A percentile compares a stretch with the other conserved stretches of the same genome.
Conservation (phyloP, 352 stramenopile species). For the Elongisporangium prolatum region DNA sequence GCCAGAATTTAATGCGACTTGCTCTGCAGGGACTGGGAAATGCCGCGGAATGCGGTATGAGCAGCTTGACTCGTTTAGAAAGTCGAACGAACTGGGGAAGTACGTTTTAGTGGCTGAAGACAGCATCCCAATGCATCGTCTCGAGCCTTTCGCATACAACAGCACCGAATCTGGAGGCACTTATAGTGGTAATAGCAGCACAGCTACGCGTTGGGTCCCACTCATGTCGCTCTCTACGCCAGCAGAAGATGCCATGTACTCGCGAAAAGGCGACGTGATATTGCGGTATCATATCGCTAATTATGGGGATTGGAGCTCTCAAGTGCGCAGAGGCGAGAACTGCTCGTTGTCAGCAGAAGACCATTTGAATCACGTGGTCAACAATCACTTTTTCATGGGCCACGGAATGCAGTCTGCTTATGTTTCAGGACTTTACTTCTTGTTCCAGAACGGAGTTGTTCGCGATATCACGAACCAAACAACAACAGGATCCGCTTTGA, state of each 20-base stretch:
- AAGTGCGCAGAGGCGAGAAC: conserved; percentile 17
- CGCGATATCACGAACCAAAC: conserved; percentile 6
- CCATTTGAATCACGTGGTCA: conserved; percentile 22
- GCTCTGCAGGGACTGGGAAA: conserved; percentile 4
- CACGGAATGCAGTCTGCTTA: conserved; percentile 43
- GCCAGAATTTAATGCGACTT: conserved; percentile 29
- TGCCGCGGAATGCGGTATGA: conserved; percentile 31
- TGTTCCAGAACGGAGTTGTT: conserved; percentile 50
- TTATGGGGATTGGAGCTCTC: conserved; percentile 7
- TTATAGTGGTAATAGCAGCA: conserved; percentile 6
- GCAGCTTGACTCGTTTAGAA: conserved; percentile 8
- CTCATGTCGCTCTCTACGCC: conserved; percentile 31
- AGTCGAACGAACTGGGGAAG: neutral
- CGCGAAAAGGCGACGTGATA: conserved; percentile 25
- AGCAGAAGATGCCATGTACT: conserved; percentile 5
- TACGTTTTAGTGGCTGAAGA: conserved; percentile 31
- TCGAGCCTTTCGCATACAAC: conserved; percentile 22
- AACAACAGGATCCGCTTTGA: neutral
- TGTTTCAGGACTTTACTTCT: conserved; percentile 39
- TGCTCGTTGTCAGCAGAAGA: conserved; percentile 38
- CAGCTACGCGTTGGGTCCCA: conserved; percentile 29
- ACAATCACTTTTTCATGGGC: conserved; percentile 43
- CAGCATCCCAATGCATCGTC: conserved; percentile 21
- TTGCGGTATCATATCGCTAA: conserved; percentile 21
- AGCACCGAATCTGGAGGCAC: neutral